Percentiles rank a stretch among this genome's conserved stretches.
Evolutionary conservation across 768 basidiomycete genomes (phyloP).

Genomic region (Mycena crocata): DNA sequence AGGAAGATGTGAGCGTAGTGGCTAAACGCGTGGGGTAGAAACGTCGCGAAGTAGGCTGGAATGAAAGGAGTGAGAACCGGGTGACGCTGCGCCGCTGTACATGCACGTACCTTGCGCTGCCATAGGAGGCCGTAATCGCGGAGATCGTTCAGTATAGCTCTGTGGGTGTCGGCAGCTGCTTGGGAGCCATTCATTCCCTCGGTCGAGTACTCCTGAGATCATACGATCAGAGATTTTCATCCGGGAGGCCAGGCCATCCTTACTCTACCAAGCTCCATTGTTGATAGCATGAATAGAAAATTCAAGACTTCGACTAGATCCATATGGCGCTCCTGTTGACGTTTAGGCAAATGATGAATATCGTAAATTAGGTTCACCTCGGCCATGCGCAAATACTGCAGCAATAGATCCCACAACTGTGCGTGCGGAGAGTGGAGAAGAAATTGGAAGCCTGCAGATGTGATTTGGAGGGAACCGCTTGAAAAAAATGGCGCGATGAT

Average conservation of each 20-base stretch:
- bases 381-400: conserved; percentile 89
- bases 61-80: conserved; percentile 32
- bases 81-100: conserved; percentile 29
- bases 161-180: conserved; percentile 61
- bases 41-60: conserved; percentile 75
- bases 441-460: conserved; percentile 96
- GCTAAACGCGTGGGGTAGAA: conserved; percentile 96
- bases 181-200: conserved; percentile 69
- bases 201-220: conserved; percentile 85
- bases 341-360: conserved; percentile 32
- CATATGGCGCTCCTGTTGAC: conserved; percentile 81
- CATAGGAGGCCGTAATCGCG: conserved; percentile 95
- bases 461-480: conserved; percentile 83
- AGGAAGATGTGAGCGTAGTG: conserved; percentile 93
- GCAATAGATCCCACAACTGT: conserved; percentile 93
- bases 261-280: conserved; percentile 93
- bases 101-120: conserved; percentile 73
- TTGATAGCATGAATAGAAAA: conserved; percentile 97
- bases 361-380: conserved; percentile 63
- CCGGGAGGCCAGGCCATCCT: conserved; percentile 38
- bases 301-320: conserved; percentile 94
- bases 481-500: conserved; percentile 31
- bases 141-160: conserved; percentile 90
- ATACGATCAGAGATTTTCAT: conserved; percentile 30
- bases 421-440: conserved; percentile 93